phyloP scores from a whole-genome alignment of 176 grass and related monocot genomes.

The Triticum dicoccoides region DNA sequence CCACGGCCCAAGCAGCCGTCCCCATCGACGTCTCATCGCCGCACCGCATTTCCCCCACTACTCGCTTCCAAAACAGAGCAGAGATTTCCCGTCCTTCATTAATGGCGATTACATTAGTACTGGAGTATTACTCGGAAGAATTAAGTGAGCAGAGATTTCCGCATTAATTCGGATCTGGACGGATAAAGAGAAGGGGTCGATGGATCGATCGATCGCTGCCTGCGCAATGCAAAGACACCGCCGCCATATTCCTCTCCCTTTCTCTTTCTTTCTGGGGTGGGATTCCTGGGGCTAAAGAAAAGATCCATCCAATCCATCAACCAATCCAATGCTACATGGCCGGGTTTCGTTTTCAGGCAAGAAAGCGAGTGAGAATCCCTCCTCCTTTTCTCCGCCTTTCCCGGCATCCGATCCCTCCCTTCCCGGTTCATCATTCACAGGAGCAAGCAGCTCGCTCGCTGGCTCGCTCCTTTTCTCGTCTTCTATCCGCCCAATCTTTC shows the following conservation, averaged over 20 bases:
- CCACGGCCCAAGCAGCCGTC: background rate
- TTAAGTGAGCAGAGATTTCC: too few relatives aligned
- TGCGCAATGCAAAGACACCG: background rate
- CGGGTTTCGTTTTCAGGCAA: slow-evolving; percentile 33
- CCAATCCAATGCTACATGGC: background rate
- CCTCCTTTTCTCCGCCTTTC: background rate
- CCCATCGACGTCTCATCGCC: background rate
- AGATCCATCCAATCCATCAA: background rate
- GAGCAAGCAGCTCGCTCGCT: background rate
- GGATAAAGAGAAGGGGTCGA: slow-evolving; percentile 16
- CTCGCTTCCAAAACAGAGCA: background rate
- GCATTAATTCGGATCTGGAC: slow-evolving; percentile 2
- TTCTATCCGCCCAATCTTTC: background rate
- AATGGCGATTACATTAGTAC: too few relatives aligned
- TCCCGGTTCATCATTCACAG: background rate
- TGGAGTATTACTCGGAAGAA: too few relatives aligned
- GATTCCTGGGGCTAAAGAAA: slow-evolving; percentile 35
- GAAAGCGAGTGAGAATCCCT: background rate
- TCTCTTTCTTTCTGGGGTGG: background rate
- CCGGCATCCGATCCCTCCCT: slow-evolving; percentile 32
- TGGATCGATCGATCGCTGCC: background rate
- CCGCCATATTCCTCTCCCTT: background rate
- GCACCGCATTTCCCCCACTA: background rate
- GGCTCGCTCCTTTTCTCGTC: background rate
- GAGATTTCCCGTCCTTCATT: background rate